Evolutionary conservation across 257 asterid species (phyloP).

Genomic region (Capsicum pubescens): DNA sequence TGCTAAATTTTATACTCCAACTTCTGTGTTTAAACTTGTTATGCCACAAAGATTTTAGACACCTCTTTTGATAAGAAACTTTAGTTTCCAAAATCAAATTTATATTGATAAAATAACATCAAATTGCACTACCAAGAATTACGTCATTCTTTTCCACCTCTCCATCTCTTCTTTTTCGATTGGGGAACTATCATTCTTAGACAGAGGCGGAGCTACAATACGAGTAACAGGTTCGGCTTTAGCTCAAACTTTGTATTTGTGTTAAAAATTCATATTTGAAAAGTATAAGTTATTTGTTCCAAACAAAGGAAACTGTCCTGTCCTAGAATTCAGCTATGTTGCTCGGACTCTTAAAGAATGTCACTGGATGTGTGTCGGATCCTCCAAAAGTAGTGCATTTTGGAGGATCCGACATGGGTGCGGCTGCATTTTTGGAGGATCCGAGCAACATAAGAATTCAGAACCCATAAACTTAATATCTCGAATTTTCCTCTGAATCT

Average conservation of each 20-base stretch:
- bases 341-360: too few relatives aligned
- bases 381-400: too few relatives aligned
- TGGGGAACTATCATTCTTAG: not conserved
- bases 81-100: not conserved
- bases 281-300: too few relatives aligned
- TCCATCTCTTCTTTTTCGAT: not conserved
- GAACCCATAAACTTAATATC: not conserved
- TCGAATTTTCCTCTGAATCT: too few relatives aligned
- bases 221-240: too few relatives aligned
- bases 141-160: not conserved
- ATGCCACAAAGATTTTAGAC: not conserved
- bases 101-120: not conserved
- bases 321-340: too few relatives aligned
- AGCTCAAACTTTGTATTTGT: too few relatives aligned
- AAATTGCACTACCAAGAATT: not conserved
- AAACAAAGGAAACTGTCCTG: too few relatives aligned
- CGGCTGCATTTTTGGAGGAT: too few relatives aligned
- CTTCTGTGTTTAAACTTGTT: not conserved
- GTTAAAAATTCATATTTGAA: too few relatives aligned
- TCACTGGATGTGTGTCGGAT: too few relatives aligned
- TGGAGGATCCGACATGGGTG: too few relatives aligned
- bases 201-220: not conserved
- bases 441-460: not conserved
- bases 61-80: not conserved
- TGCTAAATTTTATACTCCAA: slow-evolving; percentile 4